phyloP scores from a whole-genome alignment of 371 early-diverging fungal genomes.

The Actinomortierella ambigua region DNA sequence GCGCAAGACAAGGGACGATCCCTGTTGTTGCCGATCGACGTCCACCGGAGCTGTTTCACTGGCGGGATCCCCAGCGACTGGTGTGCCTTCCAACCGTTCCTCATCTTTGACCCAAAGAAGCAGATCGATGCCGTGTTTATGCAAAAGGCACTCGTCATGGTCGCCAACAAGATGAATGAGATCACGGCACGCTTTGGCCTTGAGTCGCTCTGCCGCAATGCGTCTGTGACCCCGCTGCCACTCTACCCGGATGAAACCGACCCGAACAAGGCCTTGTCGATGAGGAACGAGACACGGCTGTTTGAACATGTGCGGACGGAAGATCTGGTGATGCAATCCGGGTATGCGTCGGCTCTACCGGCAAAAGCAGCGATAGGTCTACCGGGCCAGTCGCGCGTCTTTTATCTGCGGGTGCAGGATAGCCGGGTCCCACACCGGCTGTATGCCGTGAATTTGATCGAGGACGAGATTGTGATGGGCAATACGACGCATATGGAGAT shows the following conservation, averaged over 20 bases:
- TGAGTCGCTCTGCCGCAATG: slow-evolving; percentile 24
- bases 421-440: slow-evolving; percentile 19
- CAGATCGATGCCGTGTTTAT: slow-evolving; percentile 25
- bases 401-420: slow-evolving; percentile 36
- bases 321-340: slow-evolving; percentile 41
- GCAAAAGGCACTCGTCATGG: slow-evolving; percentile 16
- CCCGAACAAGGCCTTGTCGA: background rate
- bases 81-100: slow-evolving; percentile 44
- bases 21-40: slow-evolving; percentile 29
- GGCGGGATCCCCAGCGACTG: slow-evolving; percentile 35
- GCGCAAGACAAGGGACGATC: slow-evolving; percentile 41
- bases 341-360: slow-evolving; percentile 18
- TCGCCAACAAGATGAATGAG: slow-evolving; percentile 33
- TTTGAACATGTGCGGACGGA: slow-evolving; percentile 36
- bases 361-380: background rate
- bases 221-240: background rate
- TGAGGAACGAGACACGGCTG: background rate
- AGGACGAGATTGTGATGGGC: slow-evolving; percentile 26
- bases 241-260: slow-evolving; percentile 3
- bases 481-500: slow-evolving; percentile 14
- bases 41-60: slow-evolving; percentile 17
- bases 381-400: slow-evolving; percentile 10
- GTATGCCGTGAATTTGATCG: slow-evolving; percentile 31
- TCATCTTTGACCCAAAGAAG: slow-evolving; percentile 24
- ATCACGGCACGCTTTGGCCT: slow-evolving; percentile 16